A percentile compares a stretch with the other conserved stretches of the same genome.
Evolutionary conservation across 1,139 yeast species (phyloP).

Genomic region (Magnusiomyces paraingens): DNA sequence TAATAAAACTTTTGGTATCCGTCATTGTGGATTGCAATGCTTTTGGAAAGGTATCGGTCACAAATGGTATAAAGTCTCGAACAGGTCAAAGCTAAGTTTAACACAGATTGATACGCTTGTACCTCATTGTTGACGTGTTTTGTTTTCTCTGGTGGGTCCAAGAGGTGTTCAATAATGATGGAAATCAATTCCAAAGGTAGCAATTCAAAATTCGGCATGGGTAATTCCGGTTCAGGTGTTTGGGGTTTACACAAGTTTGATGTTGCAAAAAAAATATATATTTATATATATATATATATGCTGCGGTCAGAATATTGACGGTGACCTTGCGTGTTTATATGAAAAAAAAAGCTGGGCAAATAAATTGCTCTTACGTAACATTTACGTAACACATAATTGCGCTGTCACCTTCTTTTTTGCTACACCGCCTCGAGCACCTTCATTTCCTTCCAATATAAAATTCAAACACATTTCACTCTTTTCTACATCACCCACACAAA

Average conservation of each 20-base stretch:
- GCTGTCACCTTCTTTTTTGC: not conserved
- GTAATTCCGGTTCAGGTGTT: not conserved
- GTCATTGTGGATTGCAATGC: not conserved
- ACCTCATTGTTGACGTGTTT: not conserved
- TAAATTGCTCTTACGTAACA: not conserved
- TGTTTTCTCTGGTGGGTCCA: not conserved
- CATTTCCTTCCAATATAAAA: not conserved
- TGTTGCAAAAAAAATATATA: not conserved
- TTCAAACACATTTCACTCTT: not conserved
- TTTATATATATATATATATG: too few species aligned
- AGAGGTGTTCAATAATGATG: not conserved
- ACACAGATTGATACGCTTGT: not conserved
- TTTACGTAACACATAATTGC: not conserved
- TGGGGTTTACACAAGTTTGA: too few species aligned
- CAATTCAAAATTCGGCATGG: not conserved
- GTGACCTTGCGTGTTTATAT: not conserved
- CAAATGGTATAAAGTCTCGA: not conserved
- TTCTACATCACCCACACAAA: not conserved
- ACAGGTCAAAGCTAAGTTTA: not conserved
- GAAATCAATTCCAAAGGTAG: not conserved
- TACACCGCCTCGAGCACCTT: not conserved
- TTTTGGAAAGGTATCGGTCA: not conserved
- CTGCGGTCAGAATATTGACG: not conserved
- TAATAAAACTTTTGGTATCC: not conserved
- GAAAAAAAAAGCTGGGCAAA: not conserved